Evolutionary conservation across 2,329 filamentous ascomycete genomes (phyloP).

Genomic region (Fusarium nygamai): DNA sequence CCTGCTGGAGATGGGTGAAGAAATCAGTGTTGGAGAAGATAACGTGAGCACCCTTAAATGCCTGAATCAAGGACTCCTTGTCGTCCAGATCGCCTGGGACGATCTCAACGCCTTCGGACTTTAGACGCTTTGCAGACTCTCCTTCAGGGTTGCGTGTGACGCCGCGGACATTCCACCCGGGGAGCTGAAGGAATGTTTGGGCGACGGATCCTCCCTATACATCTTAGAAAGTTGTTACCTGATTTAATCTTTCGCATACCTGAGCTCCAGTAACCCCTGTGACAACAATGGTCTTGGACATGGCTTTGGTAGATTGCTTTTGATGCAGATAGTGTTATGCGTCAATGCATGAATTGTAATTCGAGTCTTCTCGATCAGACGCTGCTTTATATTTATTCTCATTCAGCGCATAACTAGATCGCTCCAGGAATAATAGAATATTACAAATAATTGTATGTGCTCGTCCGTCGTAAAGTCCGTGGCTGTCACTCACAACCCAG

Average conservation of each 20-base stretch:
- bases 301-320: not conserved
- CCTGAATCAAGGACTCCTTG: not conserved
- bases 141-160: not conserved
- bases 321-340: not conserved
- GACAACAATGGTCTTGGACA: not conserved
- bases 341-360: fast-evolving
- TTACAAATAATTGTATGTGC: fast-evolving
- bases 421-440: fast-evolving
- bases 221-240: fast-evolving
- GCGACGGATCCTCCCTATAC: not conserved
- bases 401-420: fast-evolving
- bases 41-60: not conserved
- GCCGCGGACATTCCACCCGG: not conserved
- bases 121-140: not conserved
- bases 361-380: not conserved
- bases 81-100: not conserved
- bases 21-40: not conserved
- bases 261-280: not conserved
- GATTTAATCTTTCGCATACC: fast-evolving
- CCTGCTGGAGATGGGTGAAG: not conserved
- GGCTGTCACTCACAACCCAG: not conserved
- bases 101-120: not conserved
- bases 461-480: not conserved
- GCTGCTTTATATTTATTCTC: fast-evolving
- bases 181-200: not conserved